Evolutionary conservation across 2,329 filamentous ascomycete species (phyloP).

Genomic region (Penicillium sp.): DNA sequence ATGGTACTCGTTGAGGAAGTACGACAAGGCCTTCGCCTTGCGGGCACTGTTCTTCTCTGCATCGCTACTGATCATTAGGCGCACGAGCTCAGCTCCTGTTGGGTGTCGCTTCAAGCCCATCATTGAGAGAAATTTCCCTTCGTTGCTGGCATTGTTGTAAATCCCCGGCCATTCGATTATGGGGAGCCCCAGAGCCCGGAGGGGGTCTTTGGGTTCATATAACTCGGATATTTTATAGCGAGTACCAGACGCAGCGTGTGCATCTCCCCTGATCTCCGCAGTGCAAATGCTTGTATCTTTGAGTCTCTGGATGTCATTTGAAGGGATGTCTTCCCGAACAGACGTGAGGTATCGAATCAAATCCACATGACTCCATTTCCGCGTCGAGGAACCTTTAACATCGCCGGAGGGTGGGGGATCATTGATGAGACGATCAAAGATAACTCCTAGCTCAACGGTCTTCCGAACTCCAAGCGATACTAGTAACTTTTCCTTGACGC

Average conservation of each 20-base stretch:
- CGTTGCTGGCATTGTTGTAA: slow-evolving; percentile 64
- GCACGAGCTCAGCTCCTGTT: slow-evolving; percentile 70
- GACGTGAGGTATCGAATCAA: slow-evolving; percentile 92
- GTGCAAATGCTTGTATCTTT: slow-evolving; percentile 79
- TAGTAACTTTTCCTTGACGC: slow-evolving; percentile 89
- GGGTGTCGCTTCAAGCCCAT: slow-evolving; percentile 76
- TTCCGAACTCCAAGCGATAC: slow-evolving; percentile 84
- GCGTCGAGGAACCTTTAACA: slow-evolving; percentile 45
- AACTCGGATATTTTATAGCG: slow-evolving; percentile 74
- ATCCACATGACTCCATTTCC: slow-evolving; percentile 88
- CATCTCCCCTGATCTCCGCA: slow-evolving; percentile 61
- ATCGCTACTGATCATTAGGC: slow-evolving; percentile 69
- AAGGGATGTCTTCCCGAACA: slow-evolving; percentile 83
- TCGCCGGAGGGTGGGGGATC: slow-evolving; percentile 46
- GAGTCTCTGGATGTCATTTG: slow-evolving; percentile 75
- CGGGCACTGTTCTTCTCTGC: slow-evolving; percentile 54
- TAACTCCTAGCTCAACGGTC: slow-evolving; percentile 89
- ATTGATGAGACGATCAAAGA: slow-evolving; percentile 81
- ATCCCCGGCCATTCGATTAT: slow-evolving; percentile 80
- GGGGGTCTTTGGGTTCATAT: slow-evolving; percentile 72
- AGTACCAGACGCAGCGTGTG: slow-evolving; percentile 57
- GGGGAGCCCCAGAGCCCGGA: slow-evolving; percentile 70
- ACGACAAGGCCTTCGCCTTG: slow-evolving; percentile 71
- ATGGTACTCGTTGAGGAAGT: slow-evolving; percentile 79
- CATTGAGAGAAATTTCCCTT: slow-evolving; percentile 70